These are phyloP conservation scores for Eleusine indica DNA, from an alignment of 176 grass and related monocot genomes.

Conservation along the genomic window DNA sequence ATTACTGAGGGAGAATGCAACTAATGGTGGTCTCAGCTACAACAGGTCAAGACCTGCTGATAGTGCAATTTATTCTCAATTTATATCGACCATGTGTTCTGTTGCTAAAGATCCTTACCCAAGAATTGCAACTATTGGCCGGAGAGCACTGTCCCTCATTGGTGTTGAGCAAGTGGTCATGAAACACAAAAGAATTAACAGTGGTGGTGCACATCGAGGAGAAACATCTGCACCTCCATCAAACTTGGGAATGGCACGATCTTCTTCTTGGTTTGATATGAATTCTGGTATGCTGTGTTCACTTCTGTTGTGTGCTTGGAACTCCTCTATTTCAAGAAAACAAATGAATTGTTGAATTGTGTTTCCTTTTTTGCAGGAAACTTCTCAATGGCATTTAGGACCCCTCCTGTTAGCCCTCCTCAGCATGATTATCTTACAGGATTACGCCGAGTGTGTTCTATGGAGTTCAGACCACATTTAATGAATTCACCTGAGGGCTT, in stretches of 20 bases:
- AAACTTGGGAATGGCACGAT: constrained; percentile 84
- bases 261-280: constrained; percentile 97
- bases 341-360: constrained; percentile 11
- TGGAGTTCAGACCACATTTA: constrained; percentile 83
- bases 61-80: constrained; percentile 69
- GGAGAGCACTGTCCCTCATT: constrained; percentile 77
- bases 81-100: constrained; percentile 77
- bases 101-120: constrained; percentile 93
- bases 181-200: constrained; percentile 73
- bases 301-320: constrained; percentile 33
- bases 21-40: constrained; percentile 72
- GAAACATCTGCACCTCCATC: constrained; percentile 66
- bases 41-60: constrained; percentile 62
- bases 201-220: constrained; percentile 55
- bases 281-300: constrained; percentile 69
- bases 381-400: constrained; percentile 79
- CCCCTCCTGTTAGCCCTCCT: constrained; percentile 95
- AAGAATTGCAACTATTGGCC: constrained; percentile 68
- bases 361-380: constrained; percentile 57
- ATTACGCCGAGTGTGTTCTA: constrained; percentile 86
- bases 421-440: constrained; percentile 86
- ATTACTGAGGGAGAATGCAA: constrained; percentile 72
- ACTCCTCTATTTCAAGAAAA: background rate
- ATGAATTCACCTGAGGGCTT: constrained; percentile 86
- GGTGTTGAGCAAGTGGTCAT: constrained; percentile 83